Evolutionary conservation across 176 grass and related monocot species (phyloP).

Genomic region (Avena eriantha): DNA sequence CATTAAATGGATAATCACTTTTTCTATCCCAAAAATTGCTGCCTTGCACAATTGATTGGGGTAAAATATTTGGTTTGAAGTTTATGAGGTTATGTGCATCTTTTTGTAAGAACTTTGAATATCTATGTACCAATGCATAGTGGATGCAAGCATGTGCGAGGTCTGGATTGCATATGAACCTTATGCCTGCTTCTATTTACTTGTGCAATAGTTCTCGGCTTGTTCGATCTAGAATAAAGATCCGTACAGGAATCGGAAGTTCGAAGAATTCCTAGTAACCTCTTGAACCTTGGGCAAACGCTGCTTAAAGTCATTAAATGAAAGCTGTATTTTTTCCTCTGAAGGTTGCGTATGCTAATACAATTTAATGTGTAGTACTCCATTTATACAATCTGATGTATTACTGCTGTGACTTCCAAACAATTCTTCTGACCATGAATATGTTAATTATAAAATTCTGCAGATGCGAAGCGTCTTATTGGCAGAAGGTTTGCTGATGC

Average conservation of each 20-base stretch:
- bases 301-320: not conserved
- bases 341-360: not conserved
- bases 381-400: not conserved
- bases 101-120: not conserved
- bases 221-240: not conserved
- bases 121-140: not conserved
- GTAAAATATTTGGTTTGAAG: not conserved
- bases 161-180: not conserved
- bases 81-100: not conserved
- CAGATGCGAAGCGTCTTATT: conserved; percentile 67
- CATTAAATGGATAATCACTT: not conserved
- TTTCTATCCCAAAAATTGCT: not conserved
- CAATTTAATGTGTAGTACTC: not conserved
- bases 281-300: not conserved
- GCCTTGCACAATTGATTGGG: not conserved
- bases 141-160: not conserved
- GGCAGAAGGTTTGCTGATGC: conserved; percentile 54
- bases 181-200: not conserved
- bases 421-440: not conserved
- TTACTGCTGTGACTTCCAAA: not conserved
- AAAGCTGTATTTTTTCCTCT: not conserved
- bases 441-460: conserved; percentile 24
- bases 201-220: not conserved
- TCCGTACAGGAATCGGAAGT: no score
- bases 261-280: not conserved